Conservation (phyloP, 306 rosid genomes). For the Vigna radiata region DNA sequence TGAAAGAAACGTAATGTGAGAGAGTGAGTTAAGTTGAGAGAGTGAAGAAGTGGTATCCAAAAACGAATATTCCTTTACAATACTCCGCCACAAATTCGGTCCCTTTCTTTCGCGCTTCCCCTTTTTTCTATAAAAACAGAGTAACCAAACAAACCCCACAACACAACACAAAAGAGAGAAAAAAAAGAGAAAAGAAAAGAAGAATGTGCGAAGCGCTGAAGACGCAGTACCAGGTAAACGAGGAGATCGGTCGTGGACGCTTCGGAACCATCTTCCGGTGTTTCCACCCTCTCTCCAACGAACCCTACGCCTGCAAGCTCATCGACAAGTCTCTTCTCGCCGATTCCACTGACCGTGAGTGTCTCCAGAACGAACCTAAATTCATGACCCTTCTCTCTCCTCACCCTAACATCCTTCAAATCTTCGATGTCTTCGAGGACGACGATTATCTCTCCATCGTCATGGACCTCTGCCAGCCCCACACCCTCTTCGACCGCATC, state of each 20-base stretch:
- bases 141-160: background rate
- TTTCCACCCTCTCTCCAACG: constrained; percentile 49
- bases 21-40: background rate
- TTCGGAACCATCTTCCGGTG: constrained; percentile 82
- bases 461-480: constrained; percentile 70
- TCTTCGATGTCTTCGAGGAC: constrained; percentile 63
- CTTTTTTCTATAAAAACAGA: constrained; percentile 26
- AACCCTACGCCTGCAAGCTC: constrained; percentile 70
- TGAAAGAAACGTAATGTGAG: too few species aligned
- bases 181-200: too few species aligned
- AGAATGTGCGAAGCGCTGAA: constrained; percentile 66
- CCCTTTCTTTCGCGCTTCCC: background rate
- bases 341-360: constrained; percentile 72
- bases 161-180: background rate
- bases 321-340: constrained; percentile 63
- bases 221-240: constrained; percentile 64
- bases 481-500: constrained; percentile 76
- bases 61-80: constrained; percentile 42
- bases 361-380: constrained; percentile 82
- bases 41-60: background rate
- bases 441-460: constrained; percentile 65
- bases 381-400: constrained; percentile 72
- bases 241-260: constrained; percentile 86
- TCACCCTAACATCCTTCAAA: constrained; percentile 75
- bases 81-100: background rate